Conservation (phyloP, 306 rosid genomes). For the Cucurbita maxima region DNA sequence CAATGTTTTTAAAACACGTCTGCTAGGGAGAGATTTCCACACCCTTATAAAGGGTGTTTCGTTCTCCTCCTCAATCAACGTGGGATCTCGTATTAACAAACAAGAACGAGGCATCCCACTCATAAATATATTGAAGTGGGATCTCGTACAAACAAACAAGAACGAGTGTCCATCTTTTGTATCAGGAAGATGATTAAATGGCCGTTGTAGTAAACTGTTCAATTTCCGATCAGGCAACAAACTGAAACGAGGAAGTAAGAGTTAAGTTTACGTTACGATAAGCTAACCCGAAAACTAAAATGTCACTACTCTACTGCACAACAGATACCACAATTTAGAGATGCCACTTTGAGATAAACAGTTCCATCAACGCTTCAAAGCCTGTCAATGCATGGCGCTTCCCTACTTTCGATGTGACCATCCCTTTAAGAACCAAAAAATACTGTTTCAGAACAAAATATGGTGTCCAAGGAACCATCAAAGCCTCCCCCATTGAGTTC, state of each 20-base stretch:
- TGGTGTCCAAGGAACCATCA: not conserved
- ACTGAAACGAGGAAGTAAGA: slow-evolving; percentile 25
- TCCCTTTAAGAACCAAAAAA: slow-evolving; percentile 37
- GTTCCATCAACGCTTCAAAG: slow-evolving; percentile 76
- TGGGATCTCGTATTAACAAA: not conserved
- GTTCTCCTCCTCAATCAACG: too few species aligned
- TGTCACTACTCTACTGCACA: not conserved
- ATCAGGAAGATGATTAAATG: slow-evolving; percentile 55
- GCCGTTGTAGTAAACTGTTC: slow-evolving; percentile 62
- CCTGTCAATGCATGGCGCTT: slow-evolving; percentile 90
- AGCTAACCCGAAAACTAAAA: slow-evolving; percentile 1
- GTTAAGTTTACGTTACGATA: not conserved
- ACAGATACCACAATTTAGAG: not conserved
- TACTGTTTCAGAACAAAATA: not conserved
- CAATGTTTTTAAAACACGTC: too few species aligned
- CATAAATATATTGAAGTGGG: not conserved
- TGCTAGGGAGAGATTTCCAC: too few species aligned
- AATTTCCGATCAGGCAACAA: slow-evolving; percentile 82
- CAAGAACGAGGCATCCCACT: not conserved
- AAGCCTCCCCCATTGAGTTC: not conserved
- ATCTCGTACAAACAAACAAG: not conserved
- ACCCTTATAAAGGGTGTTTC: too few species aligned
- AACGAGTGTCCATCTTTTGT: slow-evolving; percentile 52
- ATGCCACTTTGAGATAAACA: slow-evolving; percentile 63
- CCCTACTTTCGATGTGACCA: slow-evolving; percentile 96